Base-by-base conservation (phyloP, 768 basidiomycete species). In the Leccinum barrowsii region DNA sequence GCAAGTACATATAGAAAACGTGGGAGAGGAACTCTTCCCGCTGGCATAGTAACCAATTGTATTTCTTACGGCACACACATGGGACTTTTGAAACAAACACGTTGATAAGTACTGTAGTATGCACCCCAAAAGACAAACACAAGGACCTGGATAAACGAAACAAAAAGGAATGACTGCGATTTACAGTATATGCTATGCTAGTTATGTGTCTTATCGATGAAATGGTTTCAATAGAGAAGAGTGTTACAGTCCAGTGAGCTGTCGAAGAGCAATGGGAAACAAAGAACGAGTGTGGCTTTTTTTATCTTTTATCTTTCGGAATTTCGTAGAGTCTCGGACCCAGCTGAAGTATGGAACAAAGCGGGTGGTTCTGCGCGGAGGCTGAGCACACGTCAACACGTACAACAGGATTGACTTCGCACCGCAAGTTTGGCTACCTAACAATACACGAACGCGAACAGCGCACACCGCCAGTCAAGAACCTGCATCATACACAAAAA, bases 381-480 rank as follows among this genome's bases (percentile, higher is more conserved):
- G 55, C 56, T 72, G 56, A 73, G 67, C 61, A 61, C 59, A 57
- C 63, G 58, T 63, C 58, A 59, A 60, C 59, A 59, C 48, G 34
- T 63, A 63, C 37, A 61, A 70, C 57, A 62, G 61, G 60, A 62
- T 52, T 63, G 66, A 64, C 65, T 68, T 70, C 76, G 74, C 67
- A 77, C 76, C 76, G 73, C 67, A 74, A 75, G 71, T 73, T 73
- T 67, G 70, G 70, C 77, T 82, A 81, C 75, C 74, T 81, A 82
- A 77, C 79, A 79, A 79, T 81, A 82, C 79, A 81, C 63, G 62
- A 63, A 75, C 74, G 70, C 73, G 62, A 65, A 69, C 60, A 71
- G 56, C 63, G 65, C 63, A 68, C 56, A 66, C 59, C 24, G 59
- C 58, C 59, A 65, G 65, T 56, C 60, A 66, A 66, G 59, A 66